Evolutionary conservation across 73 alveolate genomes (phyloP).

Genomic region (Blepharisma stoltei): DNA sequence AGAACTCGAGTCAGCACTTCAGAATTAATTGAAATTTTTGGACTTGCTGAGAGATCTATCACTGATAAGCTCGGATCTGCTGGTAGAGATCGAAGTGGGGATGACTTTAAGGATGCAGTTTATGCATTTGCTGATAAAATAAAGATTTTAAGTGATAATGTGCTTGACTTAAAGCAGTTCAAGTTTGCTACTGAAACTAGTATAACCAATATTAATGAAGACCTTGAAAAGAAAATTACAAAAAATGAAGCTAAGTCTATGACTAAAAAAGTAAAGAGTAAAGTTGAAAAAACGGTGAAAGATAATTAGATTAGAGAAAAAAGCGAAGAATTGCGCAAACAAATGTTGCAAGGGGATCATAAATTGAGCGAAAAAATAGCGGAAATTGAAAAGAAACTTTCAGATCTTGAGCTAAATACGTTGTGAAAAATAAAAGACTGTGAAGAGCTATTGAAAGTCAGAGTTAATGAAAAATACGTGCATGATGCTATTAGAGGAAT

Average conservation of each 20-base stretch:
- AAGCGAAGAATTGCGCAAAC: neutral
- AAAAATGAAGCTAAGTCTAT: neutral
- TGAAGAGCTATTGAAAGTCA: slow-evolving; percentile 10
- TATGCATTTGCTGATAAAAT: neutral
- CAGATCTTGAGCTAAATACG: slow-evolving; percentile 13
- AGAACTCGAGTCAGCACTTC: neutral
- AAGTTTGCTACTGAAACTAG: neutral
- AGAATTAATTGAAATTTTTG: slow-evolving; percentile 5
- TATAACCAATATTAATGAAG: neutral
- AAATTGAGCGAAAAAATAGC: neutral
- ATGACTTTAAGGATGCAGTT: neutral
- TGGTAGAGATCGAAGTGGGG: neutral
- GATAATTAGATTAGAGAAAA: neutral
- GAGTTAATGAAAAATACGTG: slow-evolving; percentile 12
- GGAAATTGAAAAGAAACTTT: neutral
- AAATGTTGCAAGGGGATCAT: neutral
- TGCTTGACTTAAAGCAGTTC: neutral
- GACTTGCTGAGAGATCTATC: neutral
- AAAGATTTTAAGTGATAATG: neutral
- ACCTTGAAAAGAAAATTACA: neutral
- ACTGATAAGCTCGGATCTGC: neutral
- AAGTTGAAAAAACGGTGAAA: neutral
- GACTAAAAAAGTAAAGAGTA: neutral
- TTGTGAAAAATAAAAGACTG: slow-evolving; percentile 23
- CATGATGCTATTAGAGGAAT: neutral